These are phyloP conservation scores for Aspergillus campestris DNA, from an alignment of 495 filamentous ascomycete species.

Conservation along the genomic window DNA sequence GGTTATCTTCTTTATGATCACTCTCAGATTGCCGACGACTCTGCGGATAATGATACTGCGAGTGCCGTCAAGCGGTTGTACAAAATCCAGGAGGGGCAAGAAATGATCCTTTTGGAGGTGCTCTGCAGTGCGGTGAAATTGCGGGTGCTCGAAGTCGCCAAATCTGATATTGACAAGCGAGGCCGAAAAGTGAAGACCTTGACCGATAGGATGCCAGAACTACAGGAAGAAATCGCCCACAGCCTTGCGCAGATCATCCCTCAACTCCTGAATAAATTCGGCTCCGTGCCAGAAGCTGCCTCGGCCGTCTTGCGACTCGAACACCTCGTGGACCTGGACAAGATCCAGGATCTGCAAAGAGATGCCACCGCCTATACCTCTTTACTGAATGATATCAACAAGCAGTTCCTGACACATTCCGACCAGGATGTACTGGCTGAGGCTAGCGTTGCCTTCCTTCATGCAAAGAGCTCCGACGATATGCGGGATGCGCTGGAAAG, in stretches of 20 bases:
- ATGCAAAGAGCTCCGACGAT: conserved; percentile 78
- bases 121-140: conserved; percentile 70
- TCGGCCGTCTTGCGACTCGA: conserved; percentile 80
- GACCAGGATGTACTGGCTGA: conserved; percentile 79
- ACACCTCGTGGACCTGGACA: conserved; percentile 74
- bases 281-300: conserved; percentile 76
- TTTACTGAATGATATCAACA: conserved; percentile 84
- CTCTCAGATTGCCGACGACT: conserved; percentile 47
- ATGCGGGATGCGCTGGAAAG: conserved; percentile 73
- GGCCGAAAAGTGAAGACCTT: conserved; percentile 56
- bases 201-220: conserved; percentile 51
- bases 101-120: conserved; percentile 77
- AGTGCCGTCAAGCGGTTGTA: conserved; percentile 54
- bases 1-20: conserved; percentile 91
- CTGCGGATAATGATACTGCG: conserved; percentile 43
- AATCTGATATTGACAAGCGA: conserved; percentile 47
- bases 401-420: conserved; percentile 85
- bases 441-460: conserved; percentile 71
- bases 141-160: conserved; percentile 49
- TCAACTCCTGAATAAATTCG: conserved; percentile 81
- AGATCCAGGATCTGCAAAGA: conserved; percentile 84
- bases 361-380: conserved; percentile 72
- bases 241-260: conserved; percentile 73
- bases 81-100: conserved; percentile 68
- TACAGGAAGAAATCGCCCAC: conserved; percentile 64